Evolutionary conservation across 139 green algal genomes (phyloP).

Genomic region (Asterochloris erici): DNA sequence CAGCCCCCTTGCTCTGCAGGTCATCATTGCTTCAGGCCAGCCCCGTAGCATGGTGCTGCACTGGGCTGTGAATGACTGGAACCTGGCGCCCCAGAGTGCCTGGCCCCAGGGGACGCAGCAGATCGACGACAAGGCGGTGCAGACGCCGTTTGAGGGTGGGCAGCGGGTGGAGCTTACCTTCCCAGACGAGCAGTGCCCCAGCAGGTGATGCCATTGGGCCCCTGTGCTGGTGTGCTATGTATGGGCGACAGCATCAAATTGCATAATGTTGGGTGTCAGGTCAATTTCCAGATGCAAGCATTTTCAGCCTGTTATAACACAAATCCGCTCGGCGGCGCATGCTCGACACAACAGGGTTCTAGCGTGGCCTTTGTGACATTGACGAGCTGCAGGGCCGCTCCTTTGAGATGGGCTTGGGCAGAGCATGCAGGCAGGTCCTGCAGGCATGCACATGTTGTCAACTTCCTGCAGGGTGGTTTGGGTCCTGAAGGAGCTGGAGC

Average conservation of each 20-base stretch:
- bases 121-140: constrained; percentile 54
- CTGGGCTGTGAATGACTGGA: constrained; percentile 80
- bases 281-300: constrained; percentile 32
- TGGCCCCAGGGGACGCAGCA: constrained; percentile 22
- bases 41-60: constrained; percentile 56
- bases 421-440: no score
- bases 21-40: constrained; percentile 7
- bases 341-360: neutral
- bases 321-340: neutral
- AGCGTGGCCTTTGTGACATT: neutral
- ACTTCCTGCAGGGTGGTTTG: constrained; percentile 46
- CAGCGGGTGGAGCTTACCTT: constrained; percentile 39
- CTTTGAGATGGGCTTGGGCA: no score
- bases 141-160: constrained; percentile 50
- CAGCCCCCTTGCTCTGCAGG: neutral
- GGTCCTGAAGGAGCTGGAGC: constrained; percentile 55
- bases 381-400: neutral
- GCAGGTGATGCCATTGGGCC: neutral
- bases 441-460: neutral
- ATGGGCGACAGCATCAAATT: no score
- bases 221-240: neutral
- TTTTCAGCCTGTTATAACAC: constrained; percentile 18
- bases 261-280: constrained; percentile 15
- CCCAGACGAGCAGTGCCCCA: constrained; percentile 24
- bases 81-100: constrained; percentile 28